These are phyloP conservation scores for Solanum medicagineum DNA, from an alignment of 257 asterid genomes.

Conservation along the genomic window DNA sequence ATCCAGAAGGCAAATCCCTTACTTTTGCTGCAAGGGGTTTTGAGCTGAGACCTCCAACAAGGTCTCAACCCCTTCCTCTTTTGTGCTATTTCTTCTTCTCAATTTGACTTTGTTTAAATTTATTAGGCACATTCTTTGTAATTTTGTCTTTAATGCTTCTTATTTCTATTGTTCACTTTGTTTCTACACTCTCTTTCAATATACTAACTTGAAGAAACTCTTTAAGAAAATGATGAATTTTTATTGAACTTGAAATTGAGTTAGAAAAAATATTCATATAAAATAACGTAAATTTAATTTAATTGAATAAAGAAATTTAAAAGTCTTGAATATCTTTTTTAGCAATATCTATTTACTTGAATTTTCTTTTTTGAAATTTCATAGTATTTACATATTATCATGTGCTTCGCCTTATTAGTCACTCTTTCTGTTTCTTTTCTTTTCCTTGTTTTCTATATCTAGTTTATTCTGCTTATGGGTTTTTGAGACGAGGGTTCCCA, in stretches of 20 bases:
- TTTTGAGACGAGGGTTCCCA: too few relatives aligned
- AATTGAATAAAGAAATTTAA: background rate
- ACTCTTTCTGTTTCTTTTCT: too few relatives aligned
- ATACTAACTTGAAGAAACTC: background rate
- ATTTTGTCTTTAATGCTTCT: background rate
- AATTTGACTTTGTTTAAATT: background rate
- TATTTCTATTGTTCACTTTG: background rate
- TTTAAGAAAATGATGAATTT: background rate
- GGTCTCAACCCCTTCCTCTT: background rate
- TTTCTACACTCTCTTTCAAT: background rate
- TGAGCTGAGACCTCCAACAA: too few relatives aligned
- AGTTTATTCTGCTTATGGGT: too few relatives aligned
- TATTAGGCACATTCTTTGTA: background rate
- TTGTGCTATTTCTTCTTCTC: background rate
- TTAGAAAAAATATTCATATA: background rate
- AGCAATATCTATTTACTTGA: background rate
- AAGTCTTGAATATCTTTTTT: background rate
- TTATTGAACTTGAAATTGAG: background rate
- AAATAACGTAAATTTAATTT: background rate
- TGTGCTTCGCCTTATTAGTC: too few relatives aligned
- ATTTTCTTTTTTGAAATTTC: background rate
- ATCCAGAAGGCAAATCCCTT: too few relatives aligned
- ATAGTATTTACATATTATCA: background rate
- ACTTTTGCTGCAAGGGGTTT: too few relatives aligned
- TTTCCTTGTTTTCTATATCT: too few relatives aligned